Percentiles rank a stretch among this genome's conserved stretches.
phyloP scores from a whole-genome alignment of 768 basidiomycete genomes.

The Tylopilus sp. region DNA sequence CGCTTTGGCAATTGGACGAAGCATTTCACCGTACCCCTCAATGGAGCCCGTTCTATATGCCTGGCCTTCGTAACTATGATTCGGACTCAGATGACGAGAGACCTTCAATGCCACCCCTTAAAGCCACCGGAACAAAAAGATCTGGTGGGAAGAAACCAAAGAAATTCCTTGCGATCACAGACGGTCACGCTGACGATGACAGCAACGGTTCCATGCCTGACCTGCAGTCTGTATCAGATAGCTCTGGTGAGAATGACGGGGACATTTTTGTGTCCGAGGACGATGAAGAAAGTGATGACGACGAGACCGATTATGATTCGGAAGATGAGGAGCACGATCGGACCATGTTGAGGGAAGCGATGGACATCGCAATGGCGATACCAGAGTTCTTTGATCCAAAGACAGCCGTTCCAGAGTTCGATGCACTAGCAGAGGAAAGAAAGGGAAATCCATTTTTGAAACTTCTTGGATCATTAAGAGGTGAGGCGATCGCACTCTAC shows the following conservation, averaged over 20 bases:
- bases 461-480: slow-evolving; percentile 70
- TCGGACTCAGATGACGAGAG: slow-evolving; percentile 29
- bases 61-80: slow-evolving; percentile 15
- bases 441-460: slow-evolving; percentile 79
- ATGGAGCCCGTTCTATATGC: slow-evolving; percentile 49
- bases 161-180: slow-evolving; percentile 50
- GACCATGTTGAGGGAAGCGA: slow-evolving; percentile 63
- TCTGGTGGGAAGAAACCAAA: slow-evolving; percentile 24
- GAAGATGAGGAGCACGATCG: slow-evolving; percentile 68
- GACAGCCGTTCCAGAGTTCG: slow-evolving; percentile 43
- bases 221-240: slow-evolving; percentile 64
- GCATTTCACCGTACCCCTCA: slow-evolving; percentile 51
- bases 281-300: slow-evolving; percentile 33
- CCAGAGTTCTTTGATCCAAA: slow-evolving; percentile 57
- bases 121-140: slow-evolving; percentile 17
- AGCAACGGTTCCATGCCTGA: slow-evolving; percentile 61
- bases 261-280: slow-evolving; percentile 31
- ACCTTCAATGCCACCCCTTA: slow-evolving; percentile 4
- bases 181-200: slow-evolving; percentile 38
- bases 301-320: slow-evolving; percentile 53
- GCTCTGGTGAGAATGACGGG: slow-evolving; percentile 42
- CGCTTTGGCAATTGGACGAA: slow-evolving; percentile 59
- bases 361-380: slow-evolving; percentile 59
- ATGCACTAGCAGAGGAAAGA: slow-evolving; percentile 44
- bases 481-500: slow-evolving; percentile 31